Base-by-base conservation (phyloP, 305 asterid species). In the Plantago coronopus region DNA sequence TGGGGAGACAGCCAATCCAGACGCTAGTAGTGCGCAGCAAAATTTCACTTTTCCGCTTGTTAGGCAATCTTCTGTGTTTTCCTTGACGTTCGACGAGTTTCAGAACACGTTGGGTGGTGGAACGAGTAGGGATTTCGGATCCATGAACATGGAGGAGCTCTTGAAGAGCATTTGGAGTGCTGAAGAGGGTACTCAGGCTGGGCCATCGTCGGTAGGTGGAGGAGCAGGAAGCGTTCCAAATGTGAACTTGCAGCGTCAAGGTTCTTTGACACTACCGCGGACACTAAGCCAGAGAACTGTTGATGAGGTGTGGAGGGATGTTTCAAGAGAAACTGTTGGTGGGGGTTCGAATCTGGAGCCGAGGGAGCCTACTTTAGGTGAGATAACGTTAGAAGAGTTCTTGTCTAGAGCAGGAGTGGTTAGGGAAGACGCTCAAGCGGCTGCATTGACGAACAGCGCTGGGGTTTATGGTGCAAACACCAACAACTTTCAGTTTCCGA, bases 91-190 rank as follows among this genome's bases (percentile, higher is more conserved):
- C 61, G 99, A 91, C 65, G 97, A 94, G 84, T 83, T 93, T 68
- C 99, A 93, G 77, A 83, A 53, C 57, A 72, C 96, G 5, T 61
- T 81, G 78, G 85, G 95, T 66, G 83, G 96, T 63, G 96, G 85
- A 48, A 59, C 79, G n/a, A 94, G 95, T 27, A 87, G 79, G 81
- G 96, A 89, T 43, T 85, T 87, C 22, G 99, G 97, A 40, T 89
- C 97, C 7, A 81, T 91, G 88, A 91, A 91, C 68, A 89, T 94
- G 96, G 99, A 94, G 77, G 99, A 94, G n/a, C 87, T 94, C 5
- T 43, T 94, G 34, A 94, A 89, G 81, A 94, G 79, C 78, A 82
- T 94, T 54, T 89, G 95, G 97, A 78, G 93, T 16, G 93, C 91
- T 54, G 99, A 94, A 69, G 99, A 87, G 78, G 76, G 79, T 61